Conservation (phyloP, 2,329 filamentous ascomycete genomes). For the Penicillium sp. region DNA sequence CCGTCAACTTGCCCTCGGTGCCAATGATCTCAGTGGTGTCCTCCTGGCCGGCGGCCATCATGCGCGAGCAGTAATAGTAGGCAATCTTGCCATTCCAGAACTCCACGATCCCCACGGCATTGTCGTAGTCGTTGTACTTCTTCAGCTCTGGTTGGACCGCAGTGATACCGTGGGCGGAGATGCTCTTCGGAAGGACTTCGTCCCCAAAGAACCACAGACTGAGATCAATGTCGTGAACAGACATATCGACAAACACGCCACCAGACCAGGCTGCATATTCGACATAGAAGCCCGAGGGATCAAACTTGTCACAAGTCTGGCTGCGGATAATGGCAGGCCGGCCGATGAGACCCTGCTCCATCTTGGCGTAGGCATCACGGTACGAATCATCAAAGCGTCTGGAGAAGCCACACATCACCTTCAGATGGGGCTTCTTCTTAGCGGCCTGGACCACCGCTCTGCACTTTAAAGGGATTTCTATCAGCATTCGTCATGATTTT, state of each 20-base stretch:
- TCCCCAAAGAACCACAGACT: slow-evolving; percentile 61
- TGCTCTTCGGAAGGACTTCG: slow-evolving; percentile 53
- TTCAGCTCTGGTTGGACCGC: slow-evolving; percentile 57
- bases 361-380: slow-evolving; percentile 55
- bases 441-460: slow-evolving; percentile 58
- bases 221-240: slow-evolving; percentile 66
- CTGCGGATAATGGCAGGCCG: slow-evolving; percentile 58
- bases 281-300: slow-evolving; percentile 64
- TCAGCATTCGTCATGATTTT: neutral
- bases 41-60: slow-evolving; percentile 66
- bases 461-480: slow-evolving; percentile 40
- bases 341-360: slow-evolving; percentile 56
- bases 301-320: slow-evolving; percentile 64
- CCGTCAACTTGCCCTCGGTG: slow-evolving; percentile 60
- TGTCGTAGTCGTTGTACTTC: slow-evolving; percentile 59
- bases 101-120: slow-evolving; percentile 62
- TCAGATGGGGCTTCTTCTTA: slow-evolving; percentile 54
- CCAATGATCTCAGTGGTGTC: slow-evolving; percentile 66
- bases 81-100: slow-evolving; percentile 63
- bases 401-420: slow-evolving; percentile 66
- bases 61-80: slow-evolving; percentile 60
- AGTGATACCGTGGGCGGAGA: slow-evolving; percentile 55
- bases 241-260: slow-evolving; percentile 68
- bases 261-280: slow-evolving; percentile 62
- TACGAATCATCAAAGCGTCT: slow-evolving; percentile 65